phyloP scores from a whole-genome alignment of 257 asterid genomes.

The Solanum pinnatisectum region DNA sequence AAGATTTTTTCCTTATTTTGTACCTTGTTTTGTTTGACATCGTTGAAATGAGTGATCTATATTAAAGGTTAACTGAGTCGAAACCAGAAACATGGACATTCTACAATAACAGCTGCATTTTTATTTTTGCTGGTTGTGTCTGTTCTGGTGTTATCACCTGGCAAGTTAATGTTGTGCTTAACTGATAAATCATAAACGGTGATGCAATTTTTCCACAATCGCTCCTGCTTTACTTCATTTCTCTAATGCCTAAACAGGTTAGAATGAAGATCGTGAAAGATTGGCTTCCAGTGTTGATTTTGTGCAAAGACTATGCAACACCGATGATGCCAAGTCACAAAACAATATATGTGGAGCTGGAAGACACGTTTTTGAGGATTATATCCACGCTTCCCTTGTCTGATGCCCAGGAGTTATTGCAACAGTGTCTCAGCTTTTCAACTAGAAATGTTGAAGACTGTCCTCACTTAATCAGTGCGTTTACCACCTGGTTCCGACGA shows the following conservation, averaged over 20 bases:
- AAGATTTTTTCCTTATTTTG: not conserved
- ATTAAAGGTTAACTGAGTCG: not conserved
- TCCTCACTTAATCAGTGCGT: conserved; percentile 80
- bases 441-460: conserved; percentile 83
- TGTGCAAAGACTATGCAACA: conserved; percentile 57
- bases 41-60: not conserved
- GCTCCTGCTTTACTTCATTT: not conserved
- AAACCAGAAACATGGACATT: not conserved
- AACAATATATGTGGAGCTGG: conserved; percentile 61
- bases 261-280: conserved; percentile 77
- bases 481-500: conserved; percentile 91
- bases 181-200: not conserved
- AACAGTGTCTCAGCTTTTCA: conserved; percentile 84
- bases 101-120: not conserved
- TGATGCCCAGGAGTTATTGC: conserved; percentile 63
- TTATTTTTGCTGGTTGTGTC: not conserved
- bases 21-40: not conserved
- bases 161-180: not conserved
- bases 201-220: not conserved
- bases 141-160: not conserved
- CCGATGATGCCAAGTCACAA: conserved; percentile 41
- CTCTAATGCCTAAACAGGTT: conserved; percentile 32
- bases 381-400: conserved; percentile 84
- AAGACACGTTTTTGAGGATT: conserved; percentile 65
- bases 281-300: conserved; percentile 89